Evolutionary conservation across 805 yeast genomes (phyloP), one percentile per base, ranked within the genome.

Genomic region (Komagataella pseudopastoris): DNA sequence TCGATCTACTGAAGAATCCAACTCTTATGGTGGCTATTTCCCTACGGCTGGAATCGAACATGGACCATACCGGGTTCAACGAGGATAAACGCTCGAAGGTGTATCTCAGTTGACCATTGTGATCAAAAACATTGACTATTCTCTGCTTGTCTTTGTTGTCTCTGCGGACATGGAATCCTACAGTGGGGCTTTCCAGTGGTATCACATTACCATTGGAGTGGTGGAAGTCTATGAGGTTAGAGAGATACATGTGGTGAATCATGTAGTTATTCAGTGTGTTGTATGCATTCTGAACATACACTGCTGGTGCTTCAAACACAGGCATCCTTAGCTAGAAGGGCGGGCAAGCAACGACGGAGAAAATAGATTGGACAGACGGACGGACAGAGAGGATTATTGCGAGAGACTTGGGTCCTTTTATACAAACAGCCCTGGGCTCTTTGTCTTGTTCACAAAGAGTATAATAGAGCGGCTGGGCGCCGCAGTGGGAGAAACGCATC

Each of bases 11-110:
- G 51, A 71, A 63, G 50, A 74, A 65, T 1, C 83, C 81, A 36
- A 76, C 72, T 53, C 75, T 67, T 50, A 80, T 64, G 2, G 80
- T 71, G 6, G 81, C 79, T 50, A 76, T 67, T 56, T 75, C 80
- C 49, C 57, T 62, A 55, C 79, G 65, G 39, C 39, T 30, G 14
- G 66, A 59, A 17, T 81, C 80, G 51, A 58, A 67, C 59, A 80
- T 59, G n/a, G 73, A 59, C 85, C 85, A 80, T 22, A 71, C 71
- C 17, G 79, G 78, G 50, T 72, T 71, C 50, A 68, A 57, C 1
- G 75, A 62, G 17, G 78, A 67, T 54, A 66, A 67, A 49, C 83
- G 67, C 62, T 78, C 82, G 58, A 79, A 66, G n/a, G 77, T 67
- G 60, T 72, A 79, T 14, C 69, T 59, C 54, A 72, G 71, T 23